phyloP scores from a whole-genome alignment of 371 early-diverging fungal genomes.

The Circinella minor region DNA sequence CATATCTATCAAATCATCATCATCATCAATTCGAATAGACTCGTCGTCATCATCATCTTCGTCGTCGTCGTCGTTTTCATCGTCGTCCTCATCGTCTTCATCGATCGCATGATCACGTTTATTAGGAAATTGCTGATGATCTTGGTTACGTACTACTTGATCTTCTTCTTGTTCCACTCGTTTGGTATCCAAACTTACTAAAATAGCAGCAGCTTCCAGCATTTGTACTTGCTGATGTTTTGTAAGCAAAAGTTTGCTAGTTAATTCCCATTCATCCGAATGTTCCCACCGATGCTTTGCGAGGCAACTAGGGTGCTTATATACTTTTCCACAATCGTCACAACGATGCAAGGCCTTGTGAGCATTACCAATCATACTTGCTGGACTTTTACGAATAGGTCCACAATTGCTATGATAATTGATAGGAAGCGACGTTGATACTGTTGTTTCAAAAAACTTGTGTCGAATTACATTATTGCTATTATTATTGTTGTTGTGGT shows the following conservation, averaged over 20 bases:
- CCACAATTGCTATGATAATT: conserved; percentile 1
- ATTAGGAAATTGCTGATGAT: neutral
- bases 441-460: neutral
- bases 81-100: conserved; percentile 14
- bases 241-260: conserved; percentile 65
- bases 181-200: conserved; percentile 49
- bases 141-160: conserved; percentile 11
- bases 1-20: conserved; percentile 17
- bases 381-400: conserved; percentile 7
- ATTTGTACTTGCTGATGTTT: conserved; percentile 79
- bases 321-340: conserved; percentile 59
- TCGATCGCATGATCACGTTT: conserved; percentile 12
- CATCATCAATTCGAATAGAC: conserved; percentile 21
- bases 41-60: conserved; percentile 14
- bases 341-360: conserved; percentile 31
- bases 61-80: too few species aligned
- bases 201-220: conserved; percentile 64
- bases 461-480: too few species aligned
- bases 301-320: conserved; percentile 64
- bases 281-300: conserved; percentile 79
- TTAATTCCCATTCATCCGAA: conserved; percentile 68
- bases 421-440: neutral
- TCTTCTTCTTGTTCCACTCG: conserved; percentile 23
- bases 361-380: neutral
- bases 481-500: too few species aligned